Conservation (phyloP, 2,329 filamentous ascomycete species). For the Zasmidium cellare region DNA sequence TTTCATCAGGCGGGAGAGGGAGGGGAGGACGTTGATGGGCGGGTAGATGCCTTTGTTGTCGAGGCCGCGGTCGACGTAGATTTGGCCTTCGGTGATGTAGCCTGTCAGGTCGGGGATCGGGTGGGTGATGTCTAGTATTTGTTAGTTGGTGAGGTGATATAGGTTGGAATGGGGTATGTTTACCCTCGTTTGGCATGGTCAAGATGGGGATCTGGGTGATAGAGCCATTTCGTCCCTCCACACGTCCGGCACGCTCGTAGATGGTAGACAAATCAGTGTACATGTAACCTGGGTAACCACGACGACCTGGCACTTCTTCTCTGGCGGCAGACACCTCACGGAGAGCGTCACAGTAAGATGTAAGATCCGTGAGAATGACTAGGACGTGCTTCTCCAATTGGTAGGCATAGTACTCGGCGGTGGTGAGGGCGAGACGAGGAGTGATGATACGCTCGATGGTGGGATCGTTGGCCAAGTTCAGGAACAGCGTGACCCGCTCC, state of each 20-base stretch:
- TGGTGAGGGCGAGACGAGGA: conserved; percentile 94
- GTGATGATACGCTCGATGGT: conserved; percentile 99
- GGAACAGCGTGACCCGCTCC: conserved; percentile 95
- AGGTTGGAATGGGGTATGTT: not conserved
- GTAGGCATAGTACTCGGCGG: conserved; percentile 99
- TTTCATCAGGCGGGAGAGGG: conserved; percentile 99
- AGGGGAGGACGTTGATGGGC: conserved; percentile 97
- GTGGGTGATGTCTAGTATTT: conserved; percentile 80
- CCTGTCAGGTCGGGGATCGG: conserved; percentile 98
- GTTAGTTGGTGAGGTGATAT: conserved; percentile 7
- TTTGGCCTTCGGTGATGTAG: conserved; percentile 98
- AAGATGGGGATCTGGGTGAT: conserved; percentile 99
- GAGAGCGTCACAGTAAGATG: conserved; percentile 96
- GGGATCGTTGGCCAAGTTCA: conserved; percentile 98
- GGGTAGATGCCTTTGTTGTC: conserved; percentile 98
- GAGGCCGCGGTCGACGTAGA: conserved; percentile 91
- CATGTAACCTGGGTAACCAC: conserved; percentile 99
- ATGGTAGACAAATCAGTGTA: conserved; percentile 99
- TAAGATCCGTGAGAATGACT: conserved; percentile 96
- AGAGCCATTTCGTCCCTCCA: conserved; percentile 92
- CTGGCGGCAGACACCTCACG: conserved; percentile 97
- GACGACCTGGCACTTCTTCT: conserved; percentile 98
- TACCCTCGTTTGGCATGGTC: conserved; percentile 99
- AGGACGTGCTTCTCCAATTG: conserved; percentile 99
- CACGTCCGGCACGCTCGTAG: conserved; percentile 98